Conservation (phyloP, 2,329 filamentous ascomycete species). For the Ceratocystis alfenasii region DNA sequence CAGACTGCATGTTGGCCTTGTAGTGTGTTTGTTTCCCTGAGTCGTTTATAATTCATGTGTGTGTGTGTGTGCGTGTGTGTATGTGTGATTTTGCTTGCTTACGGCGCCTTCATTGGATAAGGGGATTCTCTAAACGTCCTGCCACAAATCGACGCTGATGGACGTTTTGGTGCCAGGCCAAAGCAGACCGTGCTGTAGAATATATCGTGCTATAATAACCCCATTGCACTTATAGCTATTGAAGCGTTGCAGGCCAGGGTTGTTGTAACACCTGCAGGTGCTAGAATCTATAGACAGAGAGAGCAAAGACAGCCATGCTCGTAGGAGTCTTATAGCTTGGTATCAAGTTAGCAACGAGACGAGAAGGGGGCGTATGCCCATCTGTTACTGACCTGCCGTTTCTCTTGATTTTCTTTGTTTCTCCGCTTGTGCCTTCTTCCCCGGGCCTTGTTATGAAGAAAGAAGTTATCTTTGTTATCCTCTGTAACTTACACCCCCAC, state of each 20-base stretch:
- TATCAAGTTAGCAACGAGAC: too few relatives aligned
- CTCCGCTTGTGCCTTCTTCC: neutral
- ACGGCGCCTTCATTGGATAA: neutral
- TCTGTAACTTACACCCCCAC: neutral
- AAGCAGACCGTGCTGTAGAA: neutral
- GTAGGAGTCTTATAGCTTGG: too few relatives aligned
- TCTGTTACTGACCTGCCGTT: neutral
- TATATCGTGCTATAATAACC: neutral
- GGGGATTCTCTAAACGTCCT: neutral
- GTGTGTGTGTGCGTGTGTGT: too few relatives aligned
- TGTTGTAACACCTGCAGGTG: slow-evolving; percentile 1
- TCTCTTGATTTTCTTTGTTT: neutral
- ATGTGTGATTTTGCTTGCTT: too few relatives aligned
- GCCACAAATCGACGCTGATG: neutral
- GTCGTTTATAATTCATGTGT: too few relatives aligned
- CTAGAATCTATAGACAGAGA: neutral
- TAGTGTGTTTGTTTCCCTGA: too few relatives aligned
- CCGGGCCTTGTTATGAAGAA: too few relatives aligned
- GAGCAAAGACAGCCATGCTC: neutral
- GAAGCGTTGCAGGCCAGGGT: neutral
- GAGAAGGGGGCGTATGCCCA: neutral
- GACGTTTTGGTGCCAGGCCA: neutral
- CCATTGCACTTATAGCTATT: neutral
- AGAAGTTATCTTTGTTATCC: neutral
- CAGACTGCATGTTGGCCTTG: too few relatives aligned